phyloP scores from a whole-genome alignment of 257 asterid species.

The Solanum infundibuliforme region DNA sequence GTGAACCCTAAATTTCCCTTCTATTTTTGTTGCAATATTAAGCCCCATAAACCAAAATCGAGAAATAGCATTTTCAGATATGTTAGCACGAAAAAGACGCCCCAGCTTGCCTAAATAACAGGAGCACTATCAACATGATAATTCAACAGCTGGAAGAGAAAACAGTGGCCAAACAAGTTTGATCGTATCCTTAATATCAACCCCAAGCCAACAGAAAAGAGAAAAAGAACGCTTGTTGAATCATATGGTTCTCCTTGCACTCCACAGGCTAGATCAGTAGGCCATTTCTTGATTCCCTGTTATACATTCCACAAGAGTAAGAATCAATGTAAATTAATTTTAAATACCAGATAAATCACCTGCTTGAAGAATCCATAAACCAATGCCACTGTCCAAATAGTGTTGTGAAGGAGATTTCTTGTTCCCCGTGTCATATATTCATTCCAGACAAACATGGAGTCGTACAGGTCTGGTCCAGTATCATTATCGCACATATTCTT shows the following conservation, averaged over 20 bases:
- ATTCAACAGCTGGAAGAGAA: not conserved
- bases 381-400: constrained; percentile 89
- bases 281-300: not conserved
- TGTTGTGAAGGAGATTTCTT: constrained; percentile 69
- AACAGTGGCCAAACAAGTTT: not conserved
- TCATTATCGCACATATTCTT: constrained; percentile 52
- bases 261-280: not conserved
- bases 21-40: not conserved
- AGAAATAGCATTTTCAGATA: not conserved
- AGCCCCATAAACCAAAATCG: not conserved
- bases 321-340: not conserved
- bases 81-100: not conserved
- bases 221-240: not conserved
- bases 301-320: not conserved
- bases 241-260: not conserved
- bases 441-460: constrained; percentile 97
- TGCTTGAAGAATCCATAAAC: constrained; percentile 92
- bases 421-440: constrained; percentile 89
- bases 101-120: not conserved
- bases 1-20: not conserved
- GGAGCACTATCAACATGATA: not conserved
- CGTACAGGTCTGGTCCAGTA: constrained; percentile 58
- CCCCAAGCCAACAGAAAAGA: not conserved
- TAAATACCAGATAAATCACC: constrained; percentile 28
- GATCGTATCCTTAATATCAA: not conserved